Conservation (phyloP, 2,329 filamentous ascomycete genomes). For the Curvularia sp. region DNA sequence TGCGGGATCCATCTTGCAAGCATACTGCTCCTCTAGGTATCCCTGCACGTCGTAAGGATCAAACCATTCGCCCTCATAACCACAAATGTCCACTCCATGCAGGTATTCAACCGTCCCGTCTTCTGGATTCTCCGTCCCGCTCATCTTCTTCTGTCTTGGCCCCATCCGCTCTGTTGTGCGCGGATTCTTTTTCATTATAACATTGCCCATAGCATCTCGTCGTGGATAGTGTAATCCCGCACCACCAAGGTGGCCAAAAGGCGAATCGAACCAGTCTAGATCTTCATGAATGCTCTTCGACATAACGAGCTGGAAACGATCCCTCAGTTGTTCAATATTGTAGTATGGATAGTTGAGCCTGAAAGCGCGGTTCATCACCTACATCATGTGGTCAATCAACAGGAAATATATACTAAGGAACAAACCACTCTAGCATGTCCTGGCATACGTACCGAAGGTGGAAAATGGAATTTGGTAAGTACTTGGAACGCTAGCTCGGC, state of each 20-base stretch:
- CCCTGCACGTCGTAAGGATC: slow-evolving; percentile 78
- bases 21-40: slow-evolving; percentile 68
- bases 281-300: slow-evolving; percentile 54
- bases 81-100: slow-evolving; percentile 61
- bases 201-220: slow-evolving; percentile 49
- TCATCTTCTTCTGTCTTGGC: slow-evolving; percentile 41
- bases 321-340: slow-evolving; percentile 50
- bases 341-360: slow-evolving; percentile 71
- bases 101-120: slow-evolving; percentile 34
- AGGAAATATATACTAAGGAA: neutral
- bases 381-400: neutral
- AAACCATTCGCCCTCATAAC: slow-evolving; percentile 77
- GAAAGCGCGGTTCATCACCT: slow-evolving; percentile 62
- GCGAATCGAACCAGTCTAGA: slow-evolving; percentile 65
- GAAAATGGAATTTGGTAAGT: slow-evolving; percentile 56
- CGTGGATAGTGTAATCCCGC: slow-evolving; percentile 70
- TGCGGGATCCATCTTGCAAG: slow-evolving; percentile 67
- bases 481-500: slow-evolving; percentile 69
- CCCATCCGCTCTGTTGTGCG: slow-evolving; percentile 47
- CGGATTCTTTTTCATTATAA: slow-evolving; percentile 38
- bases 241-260: slow-evolving; percentile 72
- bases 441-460: slow-evolving; percentile 25
- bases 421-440: neutral
- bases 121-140: slow-evolving; percentile 23
- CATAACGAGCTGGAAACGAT: slow-evolving; percentile 52